Evolutionary conservation across 371 early-diverging fungal species (phyloP).

Genomic region (Rhizopus arrhizus): DNA sequence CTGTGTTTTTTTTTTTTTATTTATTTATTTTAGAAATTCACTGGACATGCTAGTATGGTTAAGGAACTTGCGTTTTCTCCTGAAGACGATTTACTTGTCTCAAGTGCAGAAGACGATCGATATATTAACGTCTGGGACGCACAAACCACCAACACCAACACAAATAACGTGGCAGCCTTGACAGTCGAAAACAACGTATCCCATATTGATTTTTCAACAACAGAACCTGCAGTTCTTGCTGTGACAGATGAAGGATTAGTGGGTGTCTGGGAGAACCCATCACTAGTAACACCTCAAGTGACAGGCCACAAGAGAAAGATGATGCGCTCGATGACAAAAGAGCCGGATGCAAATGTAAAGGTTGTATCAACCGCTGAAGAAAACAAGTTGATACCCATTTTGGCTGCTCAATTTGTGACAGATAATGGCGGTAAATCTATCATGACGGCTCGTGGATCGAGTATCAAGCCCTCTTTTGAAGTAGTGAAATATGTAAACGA

Average conservation of each 20-base stretch:
- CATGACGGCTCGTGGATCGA: slow-evolving; percentile 71
- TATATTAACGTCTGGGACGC: slow-evolving; percentile 80
- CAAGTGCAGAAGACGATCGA: slow-evolving; percentile 77
- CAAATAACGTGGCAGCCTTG: slow-evolving; percentile 58
- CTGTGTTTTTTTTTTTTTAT: no score
- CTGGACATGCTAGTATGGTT: slow-evolving; percentile 75
- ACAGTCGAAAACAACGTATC: slow-evolving; percentile 66
- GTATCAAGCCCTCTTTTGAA: slow-evolving; percentile 76
- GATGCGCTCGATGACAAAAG: slow-evolving; percentile 63
- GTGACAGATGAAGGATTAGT: slow-evolving; percentile 73
- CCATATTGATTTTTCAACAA: slow-evolving; percentile 55
- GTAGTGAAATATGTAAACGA: slow-evolving; percentile 49
- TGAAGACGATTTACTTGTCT: slow-evolving; percentile 61
- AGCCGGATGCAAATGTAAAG: slow-evolving; percentile 61
- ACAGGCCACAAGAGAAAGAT: slow-evolving; percentile 50
- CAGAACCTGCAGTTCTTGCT: slow-evolving; percentile 64
- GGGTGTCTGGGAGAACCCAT: slow-evolving; percentile 72
- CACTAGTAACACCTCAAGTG: slow-evolving; percentile 20
- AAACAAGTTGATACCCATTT: slow-evolving; percentile 54
- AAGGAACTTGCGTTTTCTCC: slow-evolving; percentile 60
- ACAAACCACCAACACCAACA: slow-evolving; percentile 51
- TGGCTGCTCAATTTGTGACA: slow-evolving; percentile 64
- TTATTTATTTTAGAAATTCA: slow-evolving; percentile 49
- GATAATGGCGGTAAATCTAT: slow-evolving; percentile 52
- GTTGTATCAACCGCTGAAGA: slow-evolving; percentile 51